These are phyloP conservation scores for Aspergillus sparsus DNA, from an alignment of 495 filamentous ascomycete species.

Conservation along the genomic window DNA sequence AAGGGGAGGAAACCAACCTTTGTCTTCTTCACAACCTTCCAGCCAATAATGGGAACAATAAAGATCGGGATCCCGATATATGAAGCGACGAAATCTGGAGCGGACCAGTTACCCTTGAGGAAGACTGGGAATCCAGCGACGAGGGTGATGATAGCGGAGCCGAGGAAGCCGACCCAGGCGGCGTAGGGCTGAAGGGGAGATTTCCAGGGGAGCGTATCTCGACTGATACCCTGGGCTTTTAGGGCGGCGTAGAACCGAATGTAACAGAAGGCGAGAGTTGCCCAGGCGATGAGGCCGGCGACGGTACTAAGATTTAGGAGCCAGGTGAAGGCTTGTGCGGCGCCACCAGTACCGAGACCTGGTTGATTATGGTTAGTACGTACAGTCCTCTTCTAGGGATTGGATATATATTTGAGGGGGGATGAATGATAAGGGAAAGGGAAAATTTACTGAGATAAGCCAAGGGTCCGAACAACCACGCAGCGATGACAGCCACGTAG, in stretches of 20 bases:
- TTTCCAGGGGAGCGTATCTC: slow-evolving; percentile 58
- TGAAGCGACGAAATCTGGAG: slow-evolving; percentile 28
- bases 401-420: too few relatives aligned
- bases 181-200: slow-evolving; percentile 61
- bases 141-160: slow-evolving; percentile 51
- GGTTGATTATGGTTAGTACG: background rate
- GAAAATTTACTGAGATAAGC: slow-evolving; percentile 46
- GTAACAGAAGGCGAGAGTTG: slow-evolving; percentile 60
- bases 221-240: slow-evolving; percentile 60
- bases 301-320: slow-evolving; percentile 59
- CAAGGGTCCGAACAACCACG: slow-evolving; percentile 51
- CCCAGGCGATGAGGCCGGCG: slow-evolving; percentile 64
- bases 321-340: slow-evolving; percentile 58
- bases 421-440: too few relatives aligned
- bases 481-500: slow-evolving; percentile 52
- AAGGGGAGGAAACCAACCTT: slow-evolving; percentile 5
- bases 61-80: slow-evolving; percentile 53
- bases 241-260: slow-evolving; percentile 60
- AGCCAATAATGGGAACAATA: slow-evolving; percentile 48
- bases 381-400: too few relatives aligned
- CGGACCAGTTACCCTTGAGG: slow-evolving; percentile 30
- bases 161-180: slow-evolving; percentile 59
- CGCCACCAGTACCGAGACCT: slow-evolving; percentile 44
- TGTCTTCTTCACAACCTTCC: slow-evolving; percentile 57
- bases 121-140: slow-evolving; percentile 40